These are phyloP conservation scores for Hirschioporus abietinus DNA, from an alignment of 768 basidiomycete genomes.

Conservation along the genomic window DNA sequence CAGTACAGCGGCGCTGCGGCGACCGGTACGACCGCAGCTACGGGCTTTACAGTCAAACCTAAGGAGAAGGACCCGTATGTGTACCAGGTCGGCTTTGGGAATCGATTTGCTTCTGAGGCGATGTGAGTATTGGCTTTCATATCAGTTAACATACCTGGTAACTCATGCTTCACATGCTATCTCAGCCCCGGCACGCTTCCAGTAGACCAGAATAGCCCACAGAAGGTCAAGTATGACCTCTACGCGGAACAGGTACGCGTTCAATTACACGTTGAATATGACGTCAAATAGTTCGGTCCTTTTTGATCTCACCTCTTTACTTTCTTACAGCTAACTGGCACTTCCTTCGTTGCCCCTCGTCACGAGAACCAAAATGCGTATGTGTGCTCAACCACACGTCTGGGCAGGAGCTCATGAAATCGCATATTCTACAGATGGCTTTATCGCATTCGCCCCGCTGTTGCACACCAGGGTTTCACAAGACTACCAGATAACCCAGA, in stretches of 20 bases:
- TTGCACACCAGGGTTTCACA: slow-evolving; percentile 59
- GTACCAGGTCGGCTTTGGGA: slow-evolving; percentile 57
- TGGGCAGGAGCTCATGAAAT: background rate
- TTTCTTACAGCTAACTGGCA: slow-evolving; percentile 47
- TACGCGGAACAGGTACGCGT: slow-evolving; percentile 51
- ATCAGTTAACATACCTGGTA: background rate
- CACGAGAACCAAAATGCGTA: slow-evolving; percentile 47
- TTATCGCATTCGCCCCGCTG: slow-evolving; percentile 64
- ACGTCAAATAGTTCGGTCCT: background rate
- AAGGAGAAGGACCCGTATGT: slow-evolving; percentile 45
- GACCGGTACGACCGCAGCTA: slow-evolving; percentile 27
- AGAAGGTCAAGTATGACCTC: slow-evolving; percentile 57
- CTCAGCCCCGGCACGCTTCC: slow-evolving; percentile 52
- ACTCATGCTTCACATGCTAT: background rate
- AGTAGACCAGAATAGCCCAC: slow-evolving; percentile 53
- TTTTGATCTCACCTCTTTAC: background rate
- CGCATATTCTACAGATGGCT: slow-evolving; percentile 39
- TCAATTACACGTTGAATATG: background rate
- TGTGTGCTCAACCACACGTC: slow-evolving; percentile 17
- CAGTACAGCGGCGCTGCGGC: background rate
- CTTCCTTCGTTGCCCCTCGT: slow-evolving; percentile 55
- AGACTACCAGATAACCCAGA: slow-evolving; percentile 52
- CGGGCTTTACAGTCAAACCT: slow-evolving; percentile 32
- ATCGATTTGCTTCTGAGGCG: slow-evolving; percentile 50
- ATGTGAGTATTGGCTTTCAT: slow-evolving; percentile 31